phyloP scores from a whole-genome alignment of 176 grass and related monocot genomes.

The Ensete glaucum region DNA sequence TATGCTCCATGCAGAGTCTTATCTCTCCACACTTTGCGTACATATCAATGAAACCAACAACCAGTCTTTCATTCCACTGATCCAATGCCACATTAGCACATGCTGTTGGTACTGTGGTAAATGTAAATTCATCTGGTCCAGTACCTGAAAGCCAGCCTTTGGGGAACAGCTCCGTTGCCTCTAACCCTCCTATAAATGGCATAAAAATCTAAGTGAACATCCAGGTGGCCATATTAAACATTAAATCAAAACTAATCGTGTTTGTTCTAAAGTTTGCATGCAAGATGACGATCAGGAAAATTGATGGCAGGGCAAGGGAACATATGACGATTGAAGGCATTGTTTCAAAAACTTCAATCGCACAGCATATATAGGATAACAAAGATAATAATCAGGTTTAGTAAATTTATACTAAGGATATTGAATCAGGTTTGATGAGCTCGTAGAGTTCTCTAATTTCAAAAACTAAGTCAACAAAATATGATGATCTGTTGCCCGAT shows the following conservation, averaged over 20 bases:
- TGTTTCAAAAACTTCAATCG: too few species aligned
- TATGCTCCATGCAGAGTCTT: conserved; percentile 1
- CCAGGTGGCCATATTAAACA: not conserved
- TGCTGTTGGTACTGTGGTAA: not conserved
- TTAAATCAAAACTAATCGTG: not conserved
- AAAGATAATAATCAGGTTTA: too few species aligned
- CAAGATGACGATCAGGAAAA: too few species aligned
- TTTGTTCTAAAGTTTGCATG: too few species aligned
- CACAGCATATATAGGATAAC: too few species aligned
- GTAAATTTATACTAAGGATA: too few species aligned
- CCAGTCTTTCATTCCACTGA: conserved; percentile 3
- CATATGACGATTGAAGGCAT: too few species aligned
- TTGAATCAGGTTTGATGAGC: too few species aligned
- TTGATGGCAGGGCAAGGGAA: too few species aligned
- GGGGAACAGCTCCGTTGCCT: not conserved
- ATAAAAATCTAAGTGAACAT: not conserved
- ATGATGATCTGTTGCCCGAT: too few species aligned
- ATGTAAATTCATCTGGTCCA: conserved; percentile 4
- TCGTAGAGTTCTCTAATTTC: too few species aligned
- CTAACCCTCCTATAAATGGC: not conserved
- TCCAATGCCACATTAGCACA: conserved; percentile 13
- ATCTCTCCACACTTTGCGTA: conserved; percentile 9
- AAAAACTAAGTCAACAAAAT: too few species aligned
- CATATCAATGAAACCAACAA: conserved; percentile 14
- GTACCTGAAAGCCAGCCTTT: not conserved